Evolutionary conservation across 371 early-diverging fungal genomes (phyloP).

Genomic region (Dichotomocladium elegans): DNA sequence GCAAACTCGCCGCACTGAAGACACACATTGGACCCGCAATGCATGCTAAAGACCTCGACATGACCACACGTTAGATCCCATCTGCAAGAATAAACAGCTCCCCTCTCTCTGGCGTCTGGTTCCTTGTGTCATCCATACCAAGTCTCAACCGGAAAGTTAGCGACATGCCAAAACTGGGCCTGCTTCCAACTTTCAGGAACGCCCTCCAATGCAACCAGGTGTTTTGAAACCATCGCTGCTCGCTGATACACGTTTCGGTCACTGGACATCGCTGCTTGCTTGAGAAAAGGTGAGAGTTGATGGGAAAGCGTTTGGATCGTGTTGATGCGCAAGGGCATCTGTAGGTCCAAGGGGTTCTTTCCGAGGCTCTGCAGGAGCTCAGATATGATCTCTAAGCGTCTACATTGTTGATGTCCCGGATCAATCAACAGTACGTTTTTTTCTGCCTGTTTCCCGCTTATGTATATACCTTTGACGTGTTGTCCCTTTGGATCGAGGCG

Average conservation of each 20-base stretch:
- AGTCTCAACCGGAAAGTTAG: slow-evolving; percentile 49
- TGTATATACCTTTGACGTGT: slow-evolving; percentile 22
- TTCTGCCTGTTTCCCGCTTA: not conserved
- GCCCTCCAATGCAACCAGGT: slow-evolving; percentile 48
- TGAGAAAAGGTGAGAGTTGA: slow-evolving; percentile 24
- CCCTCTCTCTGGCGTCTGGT: too few species aligned
- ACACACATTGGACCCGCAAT: slow-evolving; percentile 42
- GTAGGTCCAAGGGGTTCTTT: too few species aligned
- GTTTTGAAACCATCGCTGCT: slow-evolving; percentile 36
- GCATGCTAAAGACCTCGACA: slow-evolving; percentile 16
- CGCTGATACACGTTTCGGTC: slow-evolving; percentile 8
- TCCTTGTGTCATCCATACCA: slow-evolving; percentile 61
- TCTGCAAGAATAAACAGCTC: too few species aligned
- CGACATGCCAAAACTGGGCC: slow-evolving; percentile 65
- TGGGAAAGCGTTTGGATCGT: slow-evolving; percentile 28
- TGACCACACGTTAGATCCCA: not conserved
- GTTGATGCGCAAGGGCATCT: not conserved
- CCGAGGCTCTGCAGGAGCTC: not conserved
- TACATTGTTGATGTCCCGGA: not conserved
- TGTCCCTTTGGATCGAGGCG: slow-evolving; percentile 23
- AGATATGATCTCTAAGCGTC: not conserved
- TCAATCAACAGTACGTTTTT: not conserved
- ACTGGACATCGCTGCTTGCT: slow-evolving; percentile 7
- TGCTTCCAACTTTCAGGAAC: slow-evolving; percentile 68
- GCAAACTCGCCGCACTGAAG: slow-evolving; percentile 55